Conservation (phyloP, 345 rosid species). For the Kandelia obovata region DNA sequence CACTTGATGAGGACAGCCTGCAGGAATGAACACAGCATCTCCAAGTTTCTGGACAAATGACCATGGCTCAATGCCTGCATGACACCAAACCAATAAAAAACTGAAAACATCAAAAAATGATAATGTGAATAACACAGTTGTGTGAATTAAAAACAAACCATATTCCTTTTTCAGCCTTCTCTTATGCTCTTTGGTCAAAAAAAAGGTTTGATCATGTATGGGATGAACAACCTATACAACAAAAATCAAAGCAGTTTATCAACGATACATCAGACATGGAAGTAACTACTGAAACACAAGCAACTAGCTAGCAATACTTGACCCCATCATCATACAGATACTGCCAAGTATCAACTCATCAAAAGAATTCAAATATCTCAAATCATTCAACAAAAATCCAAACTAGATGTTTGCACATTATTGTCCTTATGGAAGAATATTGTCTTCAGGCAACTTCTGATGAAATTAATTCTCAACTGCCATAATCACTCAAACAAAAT, state of each 20-base stretch:
- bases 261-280: not conserved
- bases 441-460: no score
- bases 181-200: constrained; percentile 53
- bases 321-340: no score
- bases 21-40: constrained; percentile 66
- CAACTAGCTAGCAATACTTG: not conserved
- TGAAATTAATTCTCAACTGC: no score
- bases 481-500: not conserved
- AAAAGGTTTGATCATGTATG: constrained; percentile 69
- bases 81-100: not conserved
- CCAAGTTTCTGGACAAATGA: constrained; percentile 58
- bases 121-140: not conserved
- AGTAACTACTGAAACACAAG: not conserved
- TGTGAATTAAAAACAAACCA: constrained; percentile 35
- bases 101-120: not conserved
- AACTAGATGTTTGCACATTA: no score
- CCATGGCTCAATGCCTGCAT: constrained; percentile 64
- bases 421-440: no score
- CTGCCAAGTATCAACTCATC: no score
- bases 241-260: not conserved
- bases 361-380: no score
- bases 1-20: constrained; percentile 73
- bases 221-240: constrained; percentile 56
- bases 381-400: no score
- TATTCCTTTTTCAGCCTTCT: constrained; percentile 68